Evolutionary conservation across 148 eudicot species (phyloP).

Genomic region (Nepenthes mirabilis): DNA sequence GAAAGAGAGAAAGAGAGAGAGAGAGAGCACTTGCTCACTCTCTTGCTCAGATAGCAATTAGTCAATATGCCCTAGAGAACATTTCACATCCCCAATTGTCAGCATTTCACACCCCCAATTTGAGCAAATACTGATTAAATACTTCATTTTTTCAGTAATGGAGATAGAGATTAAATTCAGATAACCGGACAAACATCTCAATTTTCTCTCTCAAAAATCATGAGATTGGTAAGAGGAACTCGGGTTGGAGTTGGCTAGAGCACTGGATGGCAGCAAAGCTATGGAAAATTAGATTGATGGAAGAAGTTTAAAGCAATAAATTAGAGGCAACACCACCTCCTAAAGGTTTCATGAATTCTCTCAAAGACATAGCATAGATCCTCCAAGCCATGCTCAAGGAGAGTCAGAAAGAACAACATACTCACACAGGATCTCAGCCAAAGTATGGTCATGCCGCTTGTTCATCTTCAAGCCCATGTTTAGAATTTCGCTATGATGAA

Average conservation of each 20-base stretch:
- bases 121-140: background rate
- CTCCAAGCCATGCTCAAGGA: constrained; percentile 46
- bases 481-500: constrained; percentile 57
- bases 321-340: constrained; percentile 47
- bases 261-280: constrained; percentile 98
- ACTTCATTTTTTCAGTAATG: constrained; percentile 28
- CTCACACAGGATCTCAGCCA: constrained; percentile 66
- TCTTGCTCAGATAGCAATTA: constrained; percentile 64
- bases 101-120: background rate
- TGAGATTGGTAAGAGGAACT: constrained; percentile 47
- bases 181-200: constrained; percentile 22
- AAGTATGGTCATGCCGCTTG: constrained; percentile 50
- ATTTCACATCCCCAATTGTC: background rate
- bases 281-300: constrained; percentile 89
- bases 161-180: constrained; percentile 35
- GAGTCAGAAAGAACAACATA: constrained; percentile 55
- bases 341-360: constrained; percentile 17
- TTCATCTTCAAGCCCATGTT: constrained; percentile 76
- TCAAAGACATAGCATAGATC: constrained; percentile 24
- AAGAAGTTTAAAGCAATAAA: constrained; percentile 28
- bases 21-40: constrained; percentile 86
- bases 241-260: constrained; percentile 95
- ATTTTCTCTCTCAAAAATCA: constrained; percentile 31
- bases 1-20: no score
- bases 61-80: background rate